Base-by-base conservation (phyloP, 2,329 filamentous ascomycete species). In the Colletotrichum cuscutae region DNA sequence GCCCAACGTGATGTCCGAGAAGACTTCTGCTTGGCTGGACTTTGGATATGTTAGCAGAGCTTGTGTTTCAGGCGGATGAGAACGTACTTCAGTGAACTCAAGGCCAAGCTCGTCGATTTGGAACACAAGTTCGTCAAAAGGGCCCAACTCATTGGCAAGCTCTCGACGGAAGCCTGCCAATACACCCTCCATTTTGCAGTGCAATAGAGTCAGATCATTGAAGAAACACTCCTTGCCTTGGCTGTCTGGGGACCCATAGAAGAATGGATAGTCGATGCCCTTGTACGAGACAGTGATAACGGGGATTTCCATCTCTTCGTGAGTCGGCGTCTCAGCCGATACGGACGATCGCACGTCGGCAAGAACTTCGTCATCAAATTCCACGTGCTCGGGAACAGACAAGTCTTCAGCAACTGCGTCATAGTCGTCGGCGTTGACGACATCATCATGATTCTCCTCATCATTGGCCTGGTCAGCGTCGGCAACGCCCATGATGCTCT, bases 41-140 rank as follows among this genome's bases (percentile, higher is more conserved):
- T 86, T 60, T 2, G 52, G 35, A 28, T 35, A 35, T 8, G 77
- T 84, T 77, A 84, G 79, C 8, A 13, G 59, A n/a, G 11, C 5
- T n/a, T 37, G n/a, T 22, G 19, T 26, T 19, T 52, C 24, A 8
- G 46, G 2, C 12, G 22, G 3, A n/a, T 11, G 22, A 11, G 19
- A n/a, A 74, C 84, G 75, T 80, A 87, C 86, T 81, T 89, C 87
- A 24, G 85, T 81, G 77, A 89, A 88, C 77, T 89, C 87, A 37
- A 89, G 80, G 9, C 86, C 86, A 53, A 89, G 82, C 71, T 88
- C 85, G 32, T 89, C 86, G 59, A 89, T 80, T 71, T 87, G 85
- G 53, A 89, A 82, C n/a, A 85, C 81, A 54, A 89, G 78, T 68
- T 89, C 87, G 65, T 89, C 87, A 22, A 84, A 81, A 4, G 79